Percentiles rank a stretch among this genome's conserved stretches.
These are phyloP conservation scores for Byssothecium circinans DNA, from an alignment of 2,329 filamentous ascomycete species.

Conservation along the genomic window DNA sequence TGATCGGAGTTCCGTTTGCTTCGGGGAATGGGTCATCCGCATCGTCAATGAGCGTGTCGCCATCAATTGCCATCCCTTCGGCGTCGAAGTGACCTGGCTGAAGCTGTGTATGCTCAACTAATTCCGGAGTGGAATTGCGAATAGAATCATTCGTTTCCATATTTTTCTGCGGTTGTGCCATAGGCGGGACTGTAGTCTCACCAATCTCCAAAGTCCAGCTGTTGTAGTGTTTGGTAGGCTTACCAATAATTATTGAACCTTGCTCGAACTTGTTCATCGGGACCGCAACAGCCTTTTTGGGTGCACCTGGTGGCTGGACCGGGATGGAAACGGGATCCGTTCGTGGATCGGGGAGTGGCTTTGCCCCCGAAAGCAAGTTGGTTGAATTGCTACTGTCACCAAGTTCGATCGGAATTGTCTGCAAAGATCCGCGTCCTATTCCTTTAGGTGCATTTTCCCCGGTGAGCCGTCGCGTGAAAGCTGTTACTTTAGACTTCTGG, in stretches of 20 bases:
- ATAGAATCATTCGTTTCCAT: constrained; percentile 4
- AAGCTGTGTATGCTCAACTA: constrained; percentile 9
- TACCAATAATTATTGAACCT: neutral
- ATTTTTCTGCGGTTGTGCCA: neutral
- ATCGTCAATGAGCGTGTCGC: constrained; percentile 27
- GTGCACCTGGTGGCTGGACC: neutral
- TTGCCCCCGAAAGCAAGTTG: neutral
- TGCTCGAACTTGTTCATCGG: neutral
- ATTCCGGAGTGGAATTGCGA: constrained; percentile 7
- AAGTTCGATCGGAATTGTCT: neutral
- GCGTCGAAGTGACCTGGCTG: neutral
- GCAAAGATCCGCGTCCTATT: neutral
- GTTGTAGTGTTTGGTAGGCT: neutral
- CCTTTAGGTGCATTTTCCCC: constrained; percentile 13
- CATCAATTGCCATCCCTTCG: constrained; percentile 13
- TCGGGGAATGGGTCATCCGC: constrained; percentile 12
- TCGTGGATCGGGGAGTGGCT: neutral
- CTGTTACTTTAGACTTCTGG: constrained; percentile 14
- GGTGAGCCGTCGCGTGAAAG: constrained; percentile 32
- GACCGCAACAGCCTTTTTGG: neutral
- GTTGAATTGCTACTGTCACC: neutral
- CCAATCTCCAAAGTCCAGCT: neutral
- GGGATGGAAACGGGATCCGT: neutral
- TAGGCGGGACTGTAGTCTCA: neutral
- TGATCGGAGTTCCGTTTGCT: constrained; percentile 10